Conservation (phyloP, 805 yeast genomes). For the Saccharomycopsis lassenensis region DNA sequence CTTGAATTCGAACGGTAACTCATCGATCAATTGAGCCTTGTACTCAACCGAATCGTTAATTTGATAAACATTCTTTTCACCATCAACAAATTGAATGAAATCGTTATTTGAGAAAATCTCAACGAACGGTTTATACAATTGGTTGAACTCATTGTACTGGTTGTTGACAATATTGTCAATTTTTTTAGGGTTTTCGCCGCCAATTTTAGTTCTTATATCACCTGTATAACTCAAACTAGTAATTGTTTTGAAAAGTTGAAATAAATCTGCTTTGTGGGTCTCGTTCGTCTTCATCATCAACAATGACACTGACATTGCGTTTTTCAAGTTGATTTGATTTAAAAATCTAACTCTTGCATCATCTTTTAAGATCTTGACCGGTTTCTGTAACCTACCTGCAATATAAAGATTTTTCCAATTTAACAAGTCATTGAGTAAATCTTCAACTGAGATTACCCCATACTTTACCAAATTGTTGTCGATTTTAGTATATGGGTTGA, state of each 20-base stretch:
- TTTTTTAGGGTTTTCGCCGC: conserved; percentile 89
- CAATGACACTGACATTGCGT: conserved; percentile 64
- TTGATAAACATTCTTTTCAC: no score
- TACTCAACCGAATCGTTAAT: conserved; percentile 27
- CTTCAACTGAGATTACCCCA: conserved; percentile 65
- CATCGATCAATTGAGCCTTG: conserved; percentile 31
- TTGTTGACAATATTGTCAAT: conserved; percentile 74
- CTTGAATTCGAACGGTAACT: conserved; percentile 42
- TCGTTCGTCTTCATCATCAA: conserved; percentile 35
- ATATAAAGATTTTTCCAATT: conserved; percentile 80
- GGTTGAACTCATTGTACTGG: conserved; percentile 59
- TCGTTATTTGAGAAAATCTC: conserved; percentile 29
- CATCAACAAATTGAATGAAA: conserved; percentile 7
- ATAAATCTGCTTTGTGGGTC: conserved; percentile 26
- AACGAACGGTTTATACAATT: conserved; percentile 61
- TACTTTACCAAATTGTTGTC: conserved; percentile 56
- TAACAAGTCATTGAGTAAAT: conserved; percentile 55
- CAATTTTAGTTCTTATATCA: conserved; percentile 73
- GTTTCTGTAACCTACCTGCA: conserved; percentile 92
- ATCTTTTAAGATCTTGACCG: conserved; percentile 66
- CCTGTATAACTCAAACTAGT: conserved; percentile 81
- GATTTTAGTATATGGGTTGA: conserved; percentile 77
- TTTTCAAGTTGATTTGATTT: conserved; percentile 66
- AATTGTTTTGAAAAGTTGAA: conserved; percentile 63
- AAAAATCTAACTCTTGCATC: conserved; percentile 51